Conservation (phyloP, 805 yeast species). For the Kluyveromyces dobzhanskii region DNA sequence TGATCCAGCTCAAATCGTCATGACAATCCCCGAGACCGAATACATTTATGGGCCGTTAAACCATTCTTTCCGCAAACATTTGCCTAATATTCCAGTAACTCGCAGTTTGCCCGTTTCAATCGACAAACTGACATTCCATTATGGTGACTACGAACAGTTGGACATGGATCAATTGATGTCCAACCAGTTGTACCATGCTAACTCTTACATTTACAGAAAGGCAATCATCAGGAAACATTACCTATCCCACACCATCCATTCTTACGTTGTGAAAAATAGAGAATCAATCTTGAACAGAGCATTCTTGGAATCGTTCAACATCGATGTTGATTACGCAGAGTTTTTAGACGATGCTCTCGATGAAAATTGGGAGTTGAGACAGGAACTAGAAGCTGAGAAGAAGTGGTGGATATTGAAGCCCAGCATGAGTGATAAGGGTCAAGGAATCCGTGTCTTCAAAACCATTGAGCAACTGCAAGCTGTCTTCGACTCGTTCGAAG, state of each 20-base stretch:
- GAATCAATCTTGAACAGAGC: conserved; percentile 48
- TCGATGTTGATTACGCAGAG: conserved; percentile 93
- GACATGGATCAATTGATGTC: conserved; percentile 56
- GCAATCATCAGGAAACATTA: conserved; percentile 88
- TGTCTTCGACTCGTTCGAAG: conserved; percentile 82
- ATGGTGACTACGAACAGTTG: conserved; percentile 83
- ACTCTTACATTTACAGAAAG: conserved; percentile 82
- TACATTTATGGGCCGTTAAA: conserved; percentile 36
- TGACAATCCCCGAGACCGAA: conserved; percentile 31
- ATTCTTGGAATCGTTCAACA: conserved; percentile 65
- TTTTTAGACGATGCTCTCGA: conserved; percentile 89
- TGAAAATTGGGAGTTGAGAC: conserved; percentile 82
- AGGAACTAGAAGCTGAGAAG: conserved; percentile 48
- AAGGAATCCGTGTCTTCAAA: conserved; percentile 80
- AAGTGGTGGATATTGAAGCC: conserved; percentile 89
- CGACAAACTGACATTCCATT: conserved; percentile 45
- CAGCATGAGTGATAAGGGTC: conserved; percentile 95
- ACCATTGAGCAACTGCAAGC: conserved; percentile 72
- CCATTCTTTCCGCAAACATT: conserved; percentile 22
- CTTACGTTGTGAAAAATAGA: conserved; percentile 69
- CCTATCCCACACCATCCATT: conserved; percentile 73
- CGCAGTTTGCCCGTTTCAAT: neutral
- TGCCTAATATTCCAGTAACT: conserved; percentile 29
- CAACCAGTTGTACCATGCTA: conserved; percentile 45
- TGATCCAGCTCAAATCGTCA: conserved; percentile 7